Conservation (phyloP, 31 red algal genomes). For the Asparagopsis taxiformis region DNA sequence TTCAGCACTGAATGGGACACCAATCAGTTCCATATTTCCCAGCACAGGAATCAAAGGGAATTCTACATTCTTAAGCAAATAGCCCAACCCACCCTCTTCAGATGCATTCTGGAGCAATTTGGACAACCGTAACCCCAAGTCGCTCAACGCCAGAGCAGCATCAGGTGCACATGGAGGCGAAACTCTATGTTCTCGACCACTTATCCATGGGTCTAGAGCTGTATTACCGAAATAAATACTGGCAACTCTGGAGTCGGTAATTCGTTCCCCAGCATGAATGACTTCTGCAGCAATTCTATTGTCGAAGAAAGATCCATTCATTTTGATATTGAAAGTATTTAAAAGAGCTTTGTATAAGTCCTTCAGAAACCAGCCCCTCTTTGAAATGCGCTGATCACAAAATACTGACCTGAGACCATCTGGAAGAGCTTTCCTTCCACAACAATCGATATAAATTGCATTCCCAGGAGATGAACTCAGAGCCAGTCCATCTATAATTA, state of each 20-base stretch:
- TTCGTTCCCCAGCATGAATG: conserved; percentile 7
- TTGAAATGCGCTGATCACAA: not conserved
- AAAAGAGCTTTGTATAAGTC: not conserved
- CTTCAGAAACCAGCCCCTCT: conserved; percentile 27
- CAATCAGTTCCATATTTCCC: conserved; percentile 53
- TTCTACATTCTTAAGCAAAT: conserved; percentile 33
- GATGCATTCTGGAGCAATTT: not conserved
- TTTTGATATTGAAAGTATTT: not conserved
- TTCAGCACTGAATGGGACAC: conserved; percentile 26
- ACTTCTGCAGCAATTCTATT: conserved; percentile 9
- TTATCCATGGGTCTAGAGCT: not conserved
- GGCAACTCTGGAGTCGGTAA: conserved; percentile 10
- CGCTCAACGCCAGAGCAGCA: conserved; percentile 11
- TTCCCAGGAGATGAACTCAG: conserved; percentile 6
- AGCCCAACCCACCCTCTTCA: not conserved
- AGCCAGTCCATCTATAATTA: conserved; percentile 6
- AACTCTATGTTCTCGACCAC: not conserved
- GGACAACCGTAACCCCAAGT: conserved; percentile 8
- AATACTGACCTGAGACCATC: not conserved
- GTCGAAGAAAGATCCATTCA: conserved; percentile 6
- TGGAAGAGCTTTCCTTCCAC: not conserved
- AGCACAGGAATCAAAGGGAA: conserved; percentile 63
- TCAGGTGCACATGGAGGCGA: not conserved
- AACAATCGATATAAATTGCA: not conserved
- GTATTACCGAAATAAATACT: not conserved